Evolutionary conservation across 2,329 filamentous ascomycete species (phyloP).

Genomic region (Xylariaceae sp.): DNA sequence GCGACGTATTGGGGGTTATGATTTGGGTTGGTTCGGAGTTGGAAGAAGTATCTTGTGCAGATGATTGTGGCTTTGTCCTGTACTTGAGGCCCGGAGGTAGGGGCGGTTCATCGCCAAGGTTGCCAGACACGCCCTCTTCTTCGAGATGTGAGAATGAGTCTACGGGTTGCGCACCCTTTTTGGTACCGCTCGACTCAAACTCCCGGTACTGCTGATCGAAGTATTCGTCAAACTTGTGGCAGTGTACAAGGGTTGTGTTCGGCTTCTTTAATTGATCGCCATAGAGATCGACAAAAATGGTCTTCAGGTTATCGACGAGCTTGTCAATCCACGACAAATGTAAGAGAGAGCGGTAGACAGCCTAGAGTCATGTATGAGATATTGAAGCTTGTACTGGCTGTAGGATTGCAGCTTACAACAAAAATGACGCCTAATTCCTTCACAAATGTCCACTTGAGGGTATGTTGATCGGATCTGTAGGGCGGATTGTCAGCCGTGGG

Average conservation of each 20-base stretch:
- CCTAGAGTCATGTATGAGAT: conserved; percentile 56
- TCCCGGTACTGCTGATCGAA: conserved; percentile 92
- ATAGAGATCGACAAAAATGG: conserved; percentile 89
- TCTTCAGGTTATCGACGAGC: conserved; percentile 91
- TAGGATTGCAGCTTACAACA: conserved; percentile 64
- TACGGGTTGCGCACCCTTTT: conserved; percentile 31
- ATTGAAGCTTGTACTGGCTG: not conserved
- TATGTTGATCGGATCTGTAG: conserved; percentile 92
- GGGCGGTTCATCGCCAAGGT: conserved; percentile 47
- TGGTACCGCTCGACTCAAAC: conserved; percentile 65
- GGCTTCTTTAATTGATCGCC: conserved; percentile 83
- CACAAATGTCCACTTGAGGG: conserved; percentile 87
- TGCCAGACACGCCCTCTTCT: conserved; percentile 44
- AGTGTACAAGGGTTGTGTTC: conserved; percentile 78
- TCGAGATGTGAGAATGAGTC: conserved; percentile 41
- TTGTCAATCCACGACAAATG: conserved; percentile 98
- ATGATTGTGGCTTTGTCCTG: conserved; percentile 45
- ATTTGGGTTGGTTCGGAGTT: conserved; percentile 74
- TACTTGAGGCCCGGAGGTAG: conserved; percentile 50
- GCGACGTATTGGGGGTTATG: conserved; percentile 75
- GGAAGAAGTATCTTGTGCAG: conserved; percentile 44
- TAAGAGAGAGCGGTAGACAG: conserved; percentile 93
- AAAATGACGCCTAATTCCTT: conserved; percentile 97
- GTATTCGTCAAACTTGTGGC: conserved; percentile 83
- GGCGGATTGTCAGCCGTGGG: conserved; percentile 70